A percentile compares a stretch with the other conserved stretches of the same genome.
Evolutionary conservation across 345 rosid genomes (phyloP).

Genomic region (Passiflora organensis): DNA sequence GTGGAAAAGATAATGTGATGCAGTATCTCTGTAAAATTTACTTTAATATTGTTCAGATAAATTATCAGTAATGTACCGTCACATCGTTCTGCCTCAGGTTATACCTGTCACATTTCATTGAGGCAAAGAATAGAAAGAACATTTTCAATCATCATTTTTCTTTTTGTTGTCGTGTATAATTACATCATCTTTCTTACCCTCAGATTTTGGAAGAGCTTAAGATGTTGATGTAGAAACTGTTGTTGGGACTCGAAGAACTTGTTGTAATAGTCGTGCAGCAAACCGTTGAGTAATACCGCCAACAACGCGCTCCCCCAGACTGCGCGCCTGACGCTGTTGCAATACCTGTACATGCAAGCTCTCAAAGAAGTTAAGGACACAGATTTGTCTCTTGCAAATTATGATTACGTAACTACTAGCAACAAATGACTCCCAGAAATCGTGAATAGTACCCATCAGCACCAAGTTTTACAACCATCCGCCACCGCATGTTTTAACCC

Average conservation of each 20-base stretch:
- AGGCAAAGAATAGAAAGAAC: not conserved
- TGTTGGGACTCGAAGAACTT: constrained; percentile 54
- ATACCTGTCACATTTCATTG: too few relatives aligned
- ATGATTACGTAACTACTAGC: too few relatives aligned
- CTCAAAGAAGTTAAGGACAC: constrained; percentile 10
- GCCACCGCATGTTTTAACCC: too few relatives aligned
- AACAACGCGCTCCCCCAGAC: constrained; percentile 66
- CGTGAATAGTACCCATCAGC: too few relatives aligned
- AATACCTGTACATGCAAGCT: constrained; percentile 47
- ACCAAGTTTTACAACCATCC: too few relatives aligned
- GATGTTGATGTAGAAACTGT: constrained; percentile 35
- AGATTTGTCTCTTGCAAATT: too few relatives aligned
- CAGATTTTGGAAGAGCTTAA: constrained; percentile 19
- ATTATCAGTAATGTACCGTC: too few relatives aligned
- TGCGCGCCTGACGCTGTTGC: constrained; percentile 78
- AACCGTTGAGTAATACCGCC: constrained; percentile 83
- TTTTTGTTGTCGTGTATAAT: not conserved
- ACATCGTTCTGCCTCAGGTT: too few relatives aligned
- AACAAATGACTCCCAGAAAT: too few relatives aligned
- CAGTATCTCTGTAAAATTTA: too few relatives aligned
- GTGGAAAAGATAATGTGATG: too few relatives aligned
- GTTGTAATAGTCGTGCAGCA: constrained; percentile 87
- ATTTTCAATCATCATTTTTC: not conserved
- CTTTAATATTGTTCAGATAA: too few relatives aligned
- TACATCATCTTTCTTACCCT: constrained; percentile 2